Percentiles rank a stretch among this genome's conserved stretches.
phyloP scores from a whole-genome alignment of 73 alveolate species.

The Tetrahymena thermophila region DNA sequence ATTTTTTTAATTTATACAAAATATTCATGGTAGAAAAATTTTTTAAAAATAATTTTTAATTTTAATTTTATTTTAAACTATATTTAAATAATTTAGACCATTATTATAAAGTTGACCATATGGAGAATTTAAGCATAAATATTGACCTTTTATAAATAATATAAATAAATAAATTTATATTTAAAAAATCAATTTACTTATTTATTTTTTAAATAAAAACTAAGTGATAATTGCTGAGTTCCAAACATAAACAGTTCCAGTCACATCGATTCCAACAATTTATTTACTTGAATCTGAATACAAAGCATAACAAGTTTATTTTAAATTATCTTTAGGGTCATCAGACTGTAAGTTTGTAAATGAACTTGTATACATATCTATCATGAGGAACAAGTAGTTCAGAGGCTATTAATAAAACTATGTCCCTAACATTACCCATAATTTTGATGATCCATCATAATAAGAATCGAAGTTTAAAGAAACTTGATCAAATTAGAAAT shows the following conservation, averaged over 20 bases:
- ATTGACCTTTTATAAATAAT: neutral
- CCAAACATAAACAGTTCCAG: neutral
- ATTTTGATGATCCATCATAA: too few species aligned
- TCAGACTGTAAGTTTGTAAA: neutral
- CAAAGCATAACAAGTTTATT: neutral
- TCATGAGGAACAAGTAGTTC: neutral
- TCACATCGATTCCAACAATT: neutral
- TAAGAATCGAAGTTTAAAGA: too few species aligned
- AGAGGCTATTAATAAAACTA: neutral
- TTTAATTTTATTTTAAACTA: too few species aligned
- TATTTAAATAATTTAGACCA: too few species aligned
- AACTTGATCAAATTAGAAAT: too few species aligned
- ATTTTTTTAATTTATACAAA: too few species aligned
- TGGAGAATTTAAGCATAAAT: neutral
- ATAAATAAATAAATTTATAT: neutral
- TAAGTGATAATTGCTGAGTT: neutral
- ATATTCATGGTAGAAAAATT: too few species aligned
- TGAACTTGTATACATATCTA: neutral
- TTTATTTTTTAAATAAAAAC: neutral
- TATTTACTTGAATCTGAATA: neutral
- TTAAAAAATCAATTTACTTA: neutral
- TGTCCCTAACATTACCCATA: too few species aligned
- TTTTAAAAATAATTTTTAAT: too few species aligned
- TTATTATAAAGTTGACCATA: neutral
- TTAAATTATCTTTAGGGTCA: neutral